Conservation (phyloP, 495 filamentous ascomycete species). For the Neurospora sp. region DNA sequence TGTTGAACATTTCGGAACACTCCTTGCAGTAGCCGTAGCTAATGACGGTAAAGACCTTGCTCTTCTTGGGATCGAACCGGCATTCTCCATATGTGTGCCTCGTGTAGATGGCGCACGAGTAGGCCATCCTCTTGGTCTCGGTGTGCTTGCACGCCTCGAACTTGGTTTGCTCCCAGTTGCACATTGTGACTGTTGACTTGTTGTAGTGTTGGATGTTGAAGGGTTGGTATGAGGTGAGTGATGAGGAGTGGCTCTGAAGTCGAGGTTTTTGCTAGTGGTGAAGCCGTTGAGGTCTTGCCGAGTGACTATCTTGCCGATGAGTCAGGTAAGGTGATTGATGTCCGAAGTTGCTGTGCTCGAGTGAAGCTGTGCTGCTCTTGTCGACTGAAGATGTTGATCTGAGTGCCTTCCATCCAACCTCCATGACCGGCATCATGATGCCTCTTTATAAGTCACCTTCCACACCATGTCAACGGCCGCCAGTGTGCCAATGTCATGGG, state of each 20-base stretch:
- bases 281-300: background rate
- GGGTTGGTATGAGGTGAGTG: background rate
- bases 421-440: background rate
- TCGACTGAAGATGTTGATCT: background rate
- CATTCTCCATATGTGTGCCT: constrained; percentile 12
- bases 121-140: constrained; percentile 5
- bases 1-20: background rate
- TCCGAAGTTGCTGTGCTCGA: background rate
- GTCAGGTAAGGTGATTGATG: background rate
- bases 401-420: background rate
- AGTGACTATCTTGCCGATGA: background rate
- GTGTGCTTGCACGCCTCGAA: constrained; percentile 8
- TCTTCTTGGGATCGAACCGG: constrained; percentile 1
- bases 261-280: background rate
- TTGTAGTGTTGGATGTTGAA: background rate
- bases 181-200: constrained; percentile 2
- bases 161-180: constrained; percentile 12
- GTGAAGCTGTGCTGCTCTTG: background rate
- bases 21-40: constrained; percentile 11
- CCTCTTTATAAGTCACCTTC: background rate
- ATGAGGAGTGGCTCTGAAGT: background rate
- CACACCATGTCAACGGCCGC: background rate
- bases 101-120: constrained; percentile 14
- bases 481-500: background rate
- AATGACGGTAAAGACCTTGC: constrained; percentile 8